Base-by-base conservation (phyloP, 108 stramenopile genomes). In the Conticribra weissflogii region DNA sequence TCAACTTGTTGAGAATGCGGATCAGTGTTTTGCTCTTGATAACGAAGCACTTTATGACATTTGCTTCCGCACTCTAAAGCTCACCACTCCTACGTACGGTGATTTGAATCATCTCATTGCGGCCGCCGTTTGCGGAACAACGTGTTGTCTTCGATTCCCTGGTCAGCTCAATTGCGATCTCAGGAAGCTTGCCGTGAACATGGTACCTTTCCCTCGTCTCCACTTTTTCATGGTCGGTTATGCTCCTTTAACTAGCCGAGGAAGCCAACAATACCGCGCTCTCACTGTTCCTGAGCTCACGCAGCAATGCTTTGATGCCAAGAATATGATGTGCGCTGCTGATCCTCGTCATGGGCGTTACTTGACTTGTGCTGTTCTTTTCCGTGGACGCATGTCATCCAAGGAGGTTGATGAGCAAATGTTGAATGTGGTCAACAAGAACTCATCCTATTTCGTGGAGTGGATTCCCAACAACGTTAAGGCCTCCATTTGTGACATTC, bases 381-480 rank as follows among this genome's bases (percentile, higher is more conserved):
- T 97, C 98, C 98, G 98, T 74, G 98, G 98, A 59, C 79, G 80
- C 81, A 97, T 98, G 94, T 96, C 97, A 58, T 91, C 93, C 60
- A 95, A 96, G 82, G 97, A 96, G 64, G 95, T 97, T 62, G 96
- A 97, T 70, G 94, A 97, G 74, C 96, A 98, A 85, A 98, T 98
- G 98, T 81, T 97, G 58, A 95, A 97, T 72, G 95, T 96, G 71
- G 89, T 96, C 59, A 97, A 88, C 97, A 98, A 97, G 94, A 97
- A 98, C 88, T 93, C 94, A 15, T 95, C 95, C 25, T 97, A 96
- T 93, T 98, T 98, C 81, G 98, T 98, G 29, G 98, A 98, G 76
- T 98, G 98, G 98, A 98, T 98, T 82, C 98, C 98, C 63, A 97
- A 98, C 90, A 98, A 98, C 90, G 87, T 98, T 72, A 98, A 98